A percentile compares a stretch with the other conserved stretches of the same genome.
These are phyloP conservation scores for Picochlorum sp. DNA, from an alignment of 139 green algal genomes.

Conservation along the genomic window DNA sequence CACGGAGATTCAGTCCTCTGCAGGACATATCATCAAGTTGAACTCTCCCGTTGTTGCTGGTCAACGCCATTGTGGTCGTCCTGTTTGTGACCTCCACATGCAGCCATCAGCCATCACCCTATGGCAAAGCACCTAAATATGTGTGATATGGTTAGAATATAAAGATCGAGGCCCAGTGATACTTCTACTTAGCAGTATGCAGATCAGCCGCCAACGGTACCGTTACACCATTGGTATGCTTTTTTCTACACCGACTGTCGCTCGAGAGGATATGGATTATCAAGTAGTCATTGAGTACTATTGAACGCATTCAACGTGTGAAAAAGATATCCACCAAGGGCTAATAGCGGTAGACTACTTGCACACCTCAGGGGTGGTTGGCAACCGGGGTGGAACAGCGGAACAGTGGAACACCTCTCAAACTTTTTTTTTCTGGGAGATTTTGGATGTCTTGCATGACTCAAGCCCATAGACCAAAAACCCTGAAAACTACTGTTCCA, in stretches of 20 bases:
- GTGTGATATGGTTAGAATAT: slow-evolving; percentile 2
- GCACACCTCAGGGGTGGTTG: background rate
- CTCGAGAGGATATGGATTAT: slow-evolving; percentile 5
- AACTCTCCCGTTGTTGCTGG: slow-evolving; percentile 2
- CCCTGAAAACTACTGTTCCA: slow-evolving; percentile 5
- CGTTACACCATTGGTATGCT: slow-evolving; percentile 5
- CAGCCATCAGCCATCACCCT: slow-evolving; percentile 3
- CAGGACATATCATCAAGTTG: slow-evolving; percentile 5
- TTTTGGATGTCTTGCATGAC: slow-evolving; percentile 6
- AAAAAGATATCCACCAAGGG: slow-evolving; percentile 5
- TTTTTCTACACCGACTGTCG: slow-evolving; percentile 5
- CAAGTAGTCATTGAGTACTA: slow-evolving; percentile 3
- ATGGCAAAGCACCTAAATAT: background rate
- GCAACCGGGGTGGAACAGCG: background rate
- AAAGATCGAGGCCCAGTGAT: slow-evolving; percentile 2
- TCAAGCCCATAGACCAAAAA: background rate
- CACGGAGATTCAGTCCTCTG: slow-evolving; percentile 6
- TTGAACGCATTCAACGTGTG: background rate
- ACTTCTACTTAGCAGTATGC: slow-evolving; percentile 6
- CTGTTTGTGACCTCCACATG: slow-evolving; percentile 2
- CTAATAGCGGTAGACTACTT: slow-evolving; percentile 2
- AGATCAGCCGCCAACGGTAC: slow-evolving; percentile 5
- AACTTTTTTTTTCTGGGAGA: slow-evolving; percentile 7
- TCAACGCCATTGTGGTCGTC: slow-evolving; percentile 3
- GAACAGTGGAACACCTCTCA: slow-evolving; percentile 4